Evolutionary conservation across 176 grass and related monocot species (phyloP), one percentile per base, ranked within the genome.

Genomic region (Olyra latifolia): DNA sequence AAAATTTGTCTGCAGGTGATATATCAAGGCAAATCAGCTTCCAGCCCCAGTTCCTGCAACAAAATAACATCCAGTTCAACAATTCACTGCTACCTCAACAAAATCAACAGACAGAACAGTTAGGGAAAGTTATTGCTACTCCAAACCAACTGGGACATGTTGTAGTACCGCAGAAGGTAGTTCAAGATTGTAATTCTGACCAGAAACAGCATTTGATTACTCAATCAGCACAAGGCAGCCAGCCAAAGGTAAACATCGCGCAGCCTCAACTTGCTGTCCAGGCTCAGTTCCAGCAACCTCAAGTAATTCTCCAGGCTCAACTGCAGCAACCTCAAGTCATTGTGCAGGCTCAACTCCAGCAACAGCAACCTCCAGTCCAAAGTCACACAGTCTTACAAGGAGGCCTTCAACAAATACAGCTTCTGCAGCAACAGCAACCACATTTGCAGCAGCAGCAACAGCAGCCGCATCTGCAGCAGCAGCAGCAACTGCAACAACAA

Each of bases 21-120:
- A 1, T 93, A 62, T 86, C 86, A 32, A 93, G 81, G 85, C 88
- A 93, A 75, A 79, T 88, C 69, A 81, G 81, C 71, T 87, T 93
- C 20, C 88, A 87, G 14, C 67, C 88, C 47, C 87, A 90, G 75
- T 81, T 88, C 53, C 57, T 87, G 87, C 91, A 90, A 69, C 87
- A 89, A 83, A 93, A 88, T 62, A 87, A 82, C 35, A 87, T 84
- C n/a, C 88, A 93, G n/a, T 93, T 90, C 80, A 85, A 83, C 48
- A 65, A 74, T 62, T 57, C 86, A 5, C 20, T 82, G 76, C 20
- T 86, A 57, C 86, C 91, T 86, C 75, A 77, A 65, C 88, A 90
- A 84, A 86, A 73, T 71, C 82, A 86, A 63, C 81, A 90, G 48
- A 60, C 69, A 0, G 83, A 94, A 80, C 91, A 91, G 35, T 71